Conservation (phyloP, 2,329 filamentous ascomycete species). For the Penicillium janthinellum region DNA sequence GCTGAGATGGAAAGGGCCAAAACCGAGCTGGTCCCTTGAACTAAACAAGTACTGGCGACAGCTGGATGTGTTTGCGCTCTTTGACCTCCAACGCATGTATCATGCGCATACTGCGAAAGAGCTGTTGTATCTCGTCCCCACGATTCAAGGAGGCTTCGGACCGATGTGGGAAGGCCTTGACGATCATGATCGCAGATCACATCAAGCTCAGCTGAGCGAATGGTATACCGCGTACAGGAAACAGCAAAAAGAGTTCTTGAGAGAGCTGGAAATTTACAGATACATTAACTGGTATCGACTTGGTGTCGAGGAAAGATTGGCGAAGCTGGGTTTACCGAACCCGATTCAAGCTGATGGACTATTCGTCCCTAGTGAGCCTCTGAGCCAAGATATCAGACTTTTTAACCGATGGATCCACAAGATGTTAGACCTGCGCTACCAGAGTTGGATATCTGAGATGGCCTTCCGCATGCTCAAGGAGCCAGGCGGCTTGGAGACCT, state of each 20-base stretch:
- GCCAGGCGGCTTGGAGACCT: neutral
- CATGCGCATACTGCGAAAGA: slow-evolving; percentile 11
- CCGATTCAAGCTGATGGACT: slow-evolving; percentile 15
- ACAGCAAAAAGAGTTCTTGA: slow-evolving; percentile 3
- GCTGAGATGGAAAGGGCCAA: slow-evolving; percentile 10
- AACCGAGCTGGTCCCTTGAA: slow-evolving; percentile 1
- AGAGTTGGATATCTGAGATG: neutral
- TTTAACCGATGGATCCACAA: slow-evolving; percentile 24
- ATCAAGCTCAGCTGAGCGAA: neutral
- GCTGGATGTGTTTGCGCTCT: slow-evolving; percentile 31
- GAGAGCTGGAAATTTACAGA: slow-evolving; percentile 7
- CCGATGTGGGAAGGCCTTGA: slow-evolving; percentile 9
- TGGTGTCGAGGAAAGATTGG: slow-evolving; percentile 23
- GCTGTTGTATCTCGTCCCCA: slow-evolving; percentile 10
- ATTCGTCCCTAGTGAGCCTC: slow-evolving; percentile 21
- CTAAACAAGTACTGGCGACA: slow-evolving; percentile 32
- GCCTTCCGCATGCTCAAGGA: neutral
- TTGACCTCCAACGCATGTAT: slow-evolving; percentile 16
- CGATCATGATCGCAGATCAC: neutral
- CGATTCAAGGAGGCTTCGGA: slow-evolving; percentile 9
- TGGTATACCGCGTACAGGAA: slow-evolving; percentile 10
- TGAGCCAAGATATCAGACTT: slow-evolving; percentile 24
- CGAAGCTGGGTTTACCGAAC: slow-evolving; percentile 16
- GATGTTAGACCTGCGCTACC: neutral
- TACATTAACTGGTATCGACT: slow-evolving; percentile 31